Conservation (phyloP, 2,329 filamentous ascomycete genomes). For the Samsoniella hepiali region DNA sequence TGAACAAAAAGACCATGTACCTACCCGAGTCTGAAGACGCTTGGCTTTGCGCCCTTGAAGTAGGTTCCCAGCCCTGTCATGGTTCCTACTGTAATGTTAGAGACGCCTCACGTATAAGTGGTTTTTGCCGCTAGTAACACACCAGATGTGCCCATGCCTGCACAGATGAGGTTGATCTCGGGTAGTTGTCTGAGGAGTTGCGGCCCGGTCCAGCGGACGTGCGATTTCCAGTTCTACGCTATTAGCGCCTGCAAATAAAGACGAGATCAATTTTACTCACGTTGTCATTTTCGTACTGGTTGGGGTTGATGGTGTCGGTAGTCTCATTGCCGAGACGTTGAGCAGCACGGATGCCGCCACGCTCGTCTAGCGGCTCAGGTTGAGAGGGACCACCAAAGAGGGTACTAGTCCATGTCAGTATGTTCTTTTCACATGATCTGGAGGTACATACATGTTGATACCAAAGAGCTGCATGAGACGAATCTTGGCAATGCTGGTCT, state of each 20-base stretch:
- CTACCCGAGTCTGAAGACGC: conserved; percentile 38
- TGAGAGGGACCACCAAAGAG: conserved; percentile 59
- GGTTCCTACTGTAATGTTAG: conserved; percentile 29
- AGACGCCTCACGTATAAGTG: neutral
- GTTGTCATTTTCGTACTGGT: conserved; percentile 54
- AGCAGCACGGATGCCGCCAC: conserved; percentile 51
- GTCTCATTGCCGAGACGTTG: conserved; percentile 40
- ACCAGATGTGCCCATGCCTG: conserved; percentile 56
- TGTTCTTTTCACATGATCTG: no score
- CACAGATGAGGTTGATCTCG: conserved; percentile 53
- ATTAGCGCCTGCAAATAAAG: neutral
- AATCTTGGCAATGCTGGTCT: conserved; percentile 52
- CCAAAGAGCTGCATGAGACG: conserved; percentile 59
- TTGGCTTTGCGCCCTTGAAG: conserved; percentile 49
- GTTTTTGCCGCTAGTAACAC: conserved; percentile 21
- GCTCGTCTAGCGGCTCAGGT: conserved; percentile 50
- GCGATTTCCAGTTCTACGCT: conserved; percentile 49
- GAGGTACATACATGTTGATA: conserved; percentile 42
- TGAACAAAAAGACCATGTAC: neutral
- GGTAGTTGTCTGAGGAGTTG: conserved; percentile 56
- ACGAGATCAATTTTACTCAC: conserved; percentile 19
- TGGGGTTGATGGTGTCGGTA: conserved; percentile 47
- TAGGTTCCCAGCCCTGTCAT: conserved; percentile 50
- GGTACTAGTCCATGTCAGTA: conserved; percentile 33
- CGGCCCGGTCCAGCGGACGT: conserved; percentile 57